Evolutionary conservation across 2,329 filamentous ascomycete genomes (phyloP).

Genomic region (Penicillium sp.): DNA sequence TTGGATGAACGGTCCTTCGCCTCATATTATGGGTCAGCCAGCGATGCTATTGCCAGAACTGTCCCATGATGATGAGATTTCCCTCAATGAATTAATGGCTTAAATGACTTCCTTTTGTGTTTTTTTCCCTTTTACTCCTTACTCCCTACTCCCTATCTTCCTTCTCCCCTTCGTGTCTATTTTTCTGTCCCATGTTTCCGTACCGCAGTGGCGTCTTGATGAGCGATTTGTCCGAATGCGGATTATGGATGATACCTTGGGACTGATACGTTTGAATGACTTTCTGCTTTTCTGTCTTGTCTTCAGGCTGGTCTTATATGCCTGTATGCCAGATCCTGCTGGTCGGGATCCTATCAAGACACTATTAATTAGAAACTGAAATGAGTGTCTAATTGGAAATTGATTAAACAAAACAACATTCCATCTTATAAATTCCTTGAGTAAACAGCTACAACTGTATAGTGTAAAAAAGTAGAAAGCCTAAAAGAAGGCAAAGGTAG

Average conservation of each 20-base stretch:
- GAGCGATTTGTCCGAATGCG: slow-evolving; percentile 22
- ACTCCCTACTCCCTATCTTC: background rate
- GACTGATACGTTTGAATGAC: slow-evolving; percentile 12
- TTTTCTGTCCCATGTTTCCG: slow-evolving; percentile 19
- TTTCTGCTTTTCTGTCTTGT: slow-evolving; percentile 7
- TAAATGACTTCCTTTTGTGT: slow-evolving; percentile 19
- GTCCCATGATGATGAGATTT: slow-evolving; percentile 32
- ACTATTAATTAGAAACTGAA: slow-evolving; percentile 1
- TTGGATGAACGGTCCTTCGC: slow-evolving; percentile 57
- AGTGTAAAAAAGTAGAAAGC: background rate
- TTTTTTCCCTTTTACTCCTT: background rate
- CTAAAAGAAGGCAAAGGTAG: background rate
- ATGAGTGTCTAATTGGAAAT: background rate
- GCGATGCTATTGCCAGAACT: slow-evolving; percentile 34
- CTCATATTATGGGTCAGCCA: slow-evolving; percentile 38
- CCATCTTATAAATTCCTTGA: background rate
- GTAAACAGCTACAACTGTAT: background rate
- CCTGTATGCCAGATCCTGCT: slow-evolving; percentile 6
- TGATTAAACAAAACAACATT: background rate
- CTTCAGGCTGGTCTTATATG: background rate
- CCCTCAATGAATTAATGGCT: slow-evolving; percentile 38
- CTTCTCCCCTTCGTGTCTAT: slow-evolving; percentile 6
- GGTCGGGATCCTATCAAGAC: slow-evolving; percentile 5
- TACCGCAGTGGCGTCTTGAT: slow-evolving; percentile 24
- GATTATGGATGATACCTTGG: slow-evolving; percentile 24